Evolutionary conservation across 2,329 filamentous ascomycete genomes (phyloP).

Genomic region (Monosporascus sp.): DNA sequence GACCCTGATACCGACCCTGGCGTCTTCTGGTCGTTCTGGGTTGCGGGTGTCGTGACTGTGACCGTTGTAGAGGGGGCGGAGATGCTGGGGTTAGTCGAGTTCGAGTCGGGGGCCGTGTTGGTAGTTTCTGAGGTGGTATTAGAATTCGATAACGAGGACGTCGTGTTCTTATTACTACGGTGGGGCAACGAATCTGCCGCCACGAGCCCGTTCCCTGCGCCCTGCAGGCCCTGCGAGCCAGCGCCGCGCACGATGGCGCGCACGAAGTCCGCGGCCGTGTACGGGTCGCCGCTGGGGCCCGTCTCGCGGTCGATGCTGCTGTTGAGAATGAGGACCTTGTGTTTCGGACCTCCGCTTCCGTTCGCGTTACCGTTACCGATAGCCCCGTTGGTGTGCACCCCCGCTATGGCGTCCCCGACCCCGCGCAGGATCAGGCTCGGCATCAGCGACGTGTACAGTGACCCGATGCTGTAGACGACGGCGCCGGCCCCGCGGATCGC

Average conservation of each 20-base stretch:
- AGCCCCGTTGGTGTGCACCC: constrained; percentile 14
- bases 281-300: constrained; percentile 59
- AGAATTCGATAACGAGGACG: too few species aligned
- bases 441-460: constrained; percentile 82
- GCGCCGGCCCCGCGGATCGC: constrained; percentile 60
- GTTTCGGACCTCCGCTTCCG: constrained; percentile 31
- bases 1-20: too few species aligned
- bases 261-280: constrained; percentile 76
- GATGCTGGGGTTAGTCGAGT: too few species aligned
- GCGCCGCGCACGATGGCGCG: constrained; percentile 72
- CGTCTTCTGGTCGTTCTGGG: too few species aligned
- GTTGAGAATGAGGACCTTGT: constrained; percentile 82
- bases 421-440: constrained; percentile 75
- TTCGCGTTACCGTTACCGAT: neutral
- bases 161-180: too few species aligned
- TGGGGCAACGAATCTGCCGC: too few species aligned
- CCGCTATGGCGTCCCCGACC: constrained; percentile 56
- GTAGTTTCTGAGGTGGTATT: too few species aligned
- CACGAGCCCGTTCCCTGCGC: too few species aligned
- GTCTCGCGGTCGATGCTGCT: constrained; percentile 82
- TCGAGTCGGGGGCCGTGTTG: too few species aligned
- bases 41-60: too few species aligned
- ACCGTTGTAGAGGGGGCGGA: too few species aligned
- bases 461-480: constrained; percentile 90
- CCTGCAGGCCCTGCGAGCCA: constrained; percentile 47